phyloP scores from a whole-genome alignment of 1,139 yeast genomes.

The Suhomyces taliae region DNA sequence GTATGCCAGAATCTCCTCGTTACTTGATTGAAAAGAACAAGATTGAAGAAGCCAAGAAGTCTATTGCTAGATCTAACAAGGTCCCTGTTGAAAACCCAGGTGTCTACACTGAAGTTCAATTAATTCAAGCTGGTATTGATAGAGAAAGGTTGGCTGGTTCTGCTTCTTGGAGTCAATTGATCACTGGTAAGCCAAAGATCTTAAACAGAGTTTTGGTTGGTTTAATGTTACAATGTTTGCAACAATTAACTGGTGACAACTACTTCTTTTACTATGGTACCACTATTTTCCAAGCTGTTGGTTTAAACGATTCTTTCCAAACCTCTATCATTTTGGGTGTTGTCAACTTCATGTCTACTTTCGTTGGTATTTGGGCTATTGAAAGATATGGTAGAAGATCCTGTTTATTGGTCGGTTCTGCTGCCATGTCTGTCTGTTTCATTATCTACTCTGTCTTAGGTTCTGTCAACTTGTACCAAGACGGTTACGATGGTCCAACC shows the following conservation, averaged over 20 bases:
- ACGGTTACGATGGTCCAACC: constrained; percentile 40
- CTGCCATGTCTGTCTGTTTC: constrained; percentile 64
- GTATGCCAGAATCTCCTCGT: constrained; percentile 29
- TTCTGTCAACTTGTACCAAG: constrained; percentile 58
- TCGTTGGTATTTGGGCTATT: constrained; percentile 63
- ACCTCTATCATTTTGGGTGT: constrained; percentile 77
- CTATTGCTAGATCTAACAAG: constrained; percentile 30
- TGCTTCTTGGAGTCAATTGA: constrained; percentile 67
- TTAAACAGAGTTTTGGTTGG: constrained; percentile 67
- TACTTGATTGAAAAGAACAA: constrained; percentile 22
- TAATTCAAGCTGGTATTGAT: constrained; percentile 63
- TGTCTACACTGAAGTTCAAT: constrained; percentile 57
- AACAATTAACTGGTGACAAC: constrained; percentile 79
- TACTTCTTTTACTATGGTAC: constrained; percentile 84
- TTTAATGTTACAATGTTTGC: constrained; percentile 63
- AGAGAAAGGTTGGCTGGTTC: constrained; percentile 61
- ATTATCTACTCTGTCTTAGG: constrained; percentile 69
- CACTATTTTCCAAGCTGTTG: constrained; percentile 73
- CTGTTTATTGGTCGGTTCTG: constrained; percentile 59
- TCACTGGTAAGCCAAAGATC: constrained; percentile 67
- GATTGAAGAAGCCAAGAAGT: constrained; percentile 51
- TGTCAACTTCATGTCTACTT: constrained; percentile 75
- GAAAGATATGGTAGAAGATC: constrained; percentile 72
- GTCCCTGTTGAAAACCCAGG: constrained; percentile 49
- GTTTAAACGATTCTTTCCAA: constrained; percentile 69